Percentiles rank a stretch among this genome's conserved stretches.
These are phyloP conservation scores for Nadsonia fulvescens DNA, from an alignment of 805 yeast genomes.

Conservation along the genomic window DNA sequence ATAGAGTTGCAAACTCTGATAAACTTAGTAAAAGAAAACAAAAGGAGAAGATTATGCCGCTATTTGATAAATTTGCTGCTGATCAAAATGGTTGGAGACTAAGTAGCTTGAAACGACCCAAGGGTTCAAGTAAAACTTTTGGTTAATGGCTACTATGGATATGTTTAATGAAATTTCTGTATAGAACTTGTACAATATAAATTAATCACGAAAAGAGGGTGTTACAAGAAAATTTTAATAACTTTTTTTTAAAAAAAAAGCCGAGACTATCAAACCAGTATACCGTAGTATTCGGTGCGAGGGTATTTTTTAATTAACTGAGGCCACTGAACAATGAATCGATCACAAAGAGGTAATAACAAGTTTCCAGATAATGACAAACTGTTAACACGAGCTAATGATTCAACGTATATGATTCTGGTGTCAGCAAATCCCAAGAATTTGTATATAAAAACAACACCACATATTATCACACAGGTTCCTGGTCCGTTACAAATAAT, in stretches of 20 bases:
- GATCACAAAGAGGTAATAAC: conserved; percentile 50
- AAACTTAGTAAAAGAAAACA: conserved; percentile 33
- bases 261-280: conserved; percentile 33
- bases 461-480: conserved; percentile 53
- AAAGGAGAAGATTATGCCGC: conserved; percentile 53
- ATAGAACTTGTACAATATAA: too few species aligned
- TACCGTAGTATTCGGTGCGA: conserved; percentile 60
- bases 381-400: conserved; percentile 61
- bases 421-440: conserved; percentile 20
- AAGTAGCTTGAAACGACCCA: conserved; percentile 21
- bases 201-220: too few species aligned
- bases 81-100: conserved; percentile 64
- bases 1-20: conserved; percentile 38
- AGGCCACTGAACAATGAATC: conserved; percentile 86
- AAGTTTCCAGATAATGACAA: conserved; percentile 65
- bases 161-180: neutral
- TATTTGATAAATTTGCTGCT: conserved; percentile 40
- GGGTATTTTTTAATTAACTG: conserved; percentile 30
- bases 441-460: conserved; percentile 33
- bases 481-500: conserved; percentile 67
- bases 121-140: conserved; percentile 5
- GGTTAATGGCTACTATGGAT: neutral
- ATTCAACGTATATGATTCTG: conserved; percentile 62
- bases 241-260: conserved; percentile 1
- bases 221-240: too few species aligned